Evolutionary conservation across 139 green algal genomes (phyloP).

Genomic region (Trebouxia sp.): DNA sequence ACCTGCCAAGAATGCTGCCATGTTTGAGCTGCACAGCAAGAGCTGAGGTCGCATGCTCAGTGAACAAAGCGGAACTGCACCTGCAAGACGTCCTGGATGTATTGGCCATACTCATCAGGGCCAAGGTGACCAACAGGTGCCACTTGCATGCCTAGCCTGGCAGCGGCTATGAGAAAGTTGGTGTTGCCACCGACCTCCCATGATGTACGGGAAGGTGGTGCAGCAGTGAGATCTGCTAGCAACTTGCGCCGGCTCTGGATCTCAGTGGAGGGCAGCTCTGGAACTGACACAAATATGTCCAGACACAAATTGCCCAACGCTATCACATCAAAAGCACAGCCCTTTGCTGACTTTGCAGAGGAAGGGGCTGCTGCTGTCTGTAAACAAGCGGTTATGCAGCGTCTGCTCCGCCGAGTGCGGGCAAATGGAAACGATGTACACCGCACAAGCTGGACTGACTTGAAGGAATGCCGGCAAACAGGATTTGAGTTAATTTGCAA

Average conservation of each 20-base stretch:
- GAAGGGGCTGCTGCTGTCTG: not conserved
- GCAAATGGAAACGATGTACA: no score
- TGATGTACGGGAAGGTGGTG: constrained; percentile 29
- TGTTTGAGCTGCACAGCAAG: no score
- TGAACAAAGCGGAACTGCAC: no score
- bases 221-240: constrained; percentile 46
- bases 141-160: constrained; percentile 77
- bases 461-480: no score
- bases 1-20: no score
- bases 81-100: constrained; percentile 73
- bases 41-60: no score
- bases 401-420: no score
- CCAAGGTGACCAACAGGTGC: constrained; percentile 78
- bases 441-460: no score
- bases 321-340: not conserved
- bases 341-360: not conserved
- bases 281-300: constrained; percentile 72
- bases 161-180: constrained; percentile 93
- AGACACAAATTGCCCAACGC: constrained; percentile 85
- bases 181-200: constrained; percentile 85
- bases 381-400: not conserved
- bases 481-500: no score
- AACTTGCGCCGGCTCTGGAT: constrained; percentile 5
- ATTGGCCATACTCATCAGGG: constrained; percentile 80
- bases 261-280: constrained; percentile 30